Evolutionary conservation across 495 filamentous ascomycete species (phyloP).

Genomic region (Penicillium fimorum): DNA sequence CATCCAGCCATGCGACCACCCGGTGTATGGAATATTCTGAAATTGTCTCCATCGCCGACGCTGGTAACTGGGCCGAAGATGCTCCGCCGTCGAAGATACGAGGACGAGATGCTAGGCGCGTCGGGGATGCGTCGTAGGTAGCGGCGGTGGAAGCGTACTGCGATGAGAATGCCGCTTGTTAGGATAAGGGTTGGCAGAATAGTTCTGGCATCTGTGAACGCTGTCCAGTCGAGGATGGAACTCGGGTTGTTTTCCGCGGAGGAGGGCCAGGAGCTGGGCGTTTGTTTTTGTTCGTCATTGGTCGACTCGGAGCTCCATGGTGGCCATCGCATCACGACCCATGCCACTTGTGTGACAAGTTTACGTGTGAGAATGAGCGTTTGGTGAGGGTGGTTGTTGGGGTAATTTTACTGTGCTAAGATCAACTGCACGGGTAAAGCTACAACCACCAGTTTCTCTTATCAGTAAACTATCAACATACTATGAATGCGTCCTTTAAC

Average conservation of each 20-base stretch:
- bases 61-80: conserved; percentile 85
- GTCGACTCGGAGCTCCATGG: conserved; percentile 46
- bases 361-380: conserved; percentile 5
- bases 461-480: not conserved
- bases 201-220: conserved; percentile 64
- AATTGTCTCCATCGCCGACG: conserved; percentile 95
- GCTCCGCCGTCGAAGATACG: conserved; percentile 64
- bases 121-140: conserved; percentile 82
- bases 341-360: conserved; percentile 26
- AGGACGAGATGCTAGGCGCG: conserved; percentile 65
- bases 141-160: conserved; percentile 51
- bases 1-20: conserved; percentile 84
- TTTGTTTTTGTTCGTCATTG: conserved; percentile 28
- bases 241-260: conserved; percentile 16
- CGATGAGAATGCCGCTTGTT: conserved; percentile 60
- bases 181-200: conserved; percentile 68
- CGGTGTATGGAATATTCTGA: conserved; percentile 89
- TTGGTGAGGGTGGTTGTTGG: conserved; percentile 12
- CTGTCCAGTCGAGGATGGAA: conserved; percentile 54
- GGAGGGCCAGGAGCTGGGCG: conserved; percentile 14
- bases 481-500: not conserved
- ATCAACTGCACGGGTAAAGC: conserved; percentile 4
- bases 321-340: conserved; percentile 54
- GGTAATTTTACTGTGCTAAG: conserved; percentile 5
- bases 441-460: not conserved